A percentile compares a stretch with the other conserved stretches of the same genome.
Conservation (phyloP, 192 early-diverging fungal genomes). For the Coemansia sp. region DNA sequence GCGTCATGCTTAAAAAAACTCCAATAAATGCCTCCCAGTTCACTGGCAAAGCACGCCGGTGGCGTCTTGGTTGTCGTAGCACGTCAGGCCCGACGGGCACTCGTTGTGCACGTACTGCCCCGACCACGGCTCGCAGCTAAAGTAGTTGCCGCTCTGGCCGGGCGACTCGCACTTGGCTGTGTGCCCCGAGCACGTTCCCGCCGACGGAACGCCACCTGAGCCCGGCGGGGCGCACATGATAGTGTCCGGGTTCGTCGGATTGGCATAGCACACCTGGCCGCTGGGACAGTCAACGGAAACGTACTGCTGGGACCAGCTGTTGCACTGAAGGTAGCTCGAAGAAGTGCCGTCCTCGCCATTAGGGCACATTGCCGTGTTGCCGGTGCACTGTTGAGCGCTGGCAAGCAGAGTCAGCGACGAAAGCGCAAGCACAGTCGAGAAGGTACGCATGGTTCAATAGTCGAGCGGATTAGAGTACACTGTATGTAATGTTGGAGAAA, state of each 20-base stretch:
- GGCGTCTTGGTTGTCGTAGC: slow-evolving; percentile 31
- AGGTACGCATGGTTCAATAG: neutral
- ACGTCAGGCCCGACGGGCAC: slow-evolving; percentile 21
- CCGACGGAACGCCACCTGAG: slow-evolving; percentile 30
- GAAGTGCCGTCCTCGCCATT: slow-evolving; percentile 37
- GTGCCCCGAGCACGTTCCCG: slow-evolving; percentile 29
- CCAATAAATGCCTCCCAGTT: neutral
- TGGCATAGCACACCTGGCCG: slow-evolving; percentile 47
- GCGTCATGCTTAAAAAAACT: too few relatives aligned
- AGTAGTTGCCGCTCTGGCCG: slow-evolving; percentile 27
- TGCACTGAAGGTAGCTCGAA: slow-evolving; percentile 40
- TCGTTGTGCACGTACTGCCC: slow-evolving; percentile 27
- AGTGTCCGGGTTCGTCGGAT: slow-evolving; percentile 27
- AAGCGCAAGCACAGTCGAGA: slow-evolving; percentile 10
- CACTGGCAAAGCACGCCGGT: slow-evolving; percentile 24
- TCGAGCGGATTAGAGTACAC: too few relatives aligned
- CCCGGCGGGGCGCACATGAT: slow-evolving; percentile 38
- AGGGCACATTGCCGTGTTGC: slow-evolving; percentile 37
- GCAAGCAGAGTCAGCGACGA: slow-evolving; percentile 9
- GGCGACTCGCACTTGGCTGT: slow-evolving; percentile 28
- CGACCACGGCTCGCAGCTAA: slow-evolving; percentile 38
- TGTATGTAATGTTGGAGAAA: too few relatives aligned
- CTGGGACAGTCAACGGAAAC: slow-evolving; percentile 21
- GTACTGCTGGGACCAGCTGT: slow-evolving; percentile 32
- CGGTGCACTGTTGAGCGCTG: slow-evolving; percentile 24